Evolutionary conservation across 495 filamentous ascomycete species (phyloP).

Genomic region (Penicillium simplicissimum): DNA sequence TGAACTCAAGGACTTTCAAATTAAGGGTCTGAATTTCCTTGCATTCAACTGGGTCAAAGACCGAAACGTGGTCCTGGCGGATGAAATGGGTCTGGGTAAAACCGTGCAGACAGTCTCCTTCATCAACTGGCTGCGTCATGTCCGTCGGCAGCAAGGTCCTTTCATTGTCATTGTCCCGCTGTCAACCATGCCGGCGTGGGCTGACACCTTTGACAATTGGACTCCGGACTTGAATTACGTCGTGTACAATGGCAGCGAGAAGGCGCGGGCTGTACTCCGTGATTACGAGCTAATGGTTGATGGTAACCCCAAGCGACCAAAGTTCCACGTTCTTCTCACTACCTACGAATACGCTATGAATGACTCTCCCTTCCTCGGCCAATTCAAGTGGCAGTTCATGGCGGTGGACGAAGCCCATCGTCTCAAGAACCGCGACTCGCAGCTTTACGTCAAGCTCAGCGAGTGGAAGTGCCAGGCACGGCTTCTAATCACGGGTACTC

Average conservation of each 20-base stretch:
- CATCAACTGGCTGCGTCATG: conserved; percentile 96
- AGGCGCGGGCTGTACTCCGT: conserved; percentile 75
- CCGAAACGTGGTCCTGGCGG: conserved; percentile 93
- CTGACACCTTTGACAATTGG: conserved; percentile 96
- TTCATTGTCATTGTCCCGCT: conserved; percentile 95
- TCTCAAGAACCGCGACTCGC: conserved; percentile 92
- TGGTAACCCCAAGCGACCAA: conserved; percentile 77
- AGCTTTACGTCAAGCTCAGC: conserved; percentile 80
- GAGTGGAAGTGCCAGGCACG: conserved; percentile 83
- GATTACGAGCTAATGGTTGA: conserved; percentile 86
- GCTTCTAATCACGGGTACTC: conserved; percentile 94
- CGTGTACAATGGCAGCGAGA: conserved; percentile 87
- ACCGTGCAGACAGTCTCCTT: conserved; percentile 97
- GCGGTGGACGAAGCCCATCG: conserved; percentile 96
- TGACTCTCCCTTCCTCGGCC: conserved; percentile 74
- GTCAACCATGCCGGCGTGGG: conserved; percentile 96
- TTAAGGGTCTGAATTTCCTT: conserved; percentile 91
- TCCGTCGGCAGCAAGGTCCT: conserved; percentile 83
- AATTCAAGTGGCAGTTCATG: conserved; percentile 96
- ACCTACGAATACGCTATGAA: conserved; percentile 92
- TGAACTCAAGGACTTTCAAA: conserved; percentile 88
- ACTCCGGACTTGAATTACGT: conserved; percentile 96
- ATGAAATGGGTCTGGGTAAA: conserved; percentile 98
- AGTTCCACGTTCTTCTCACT: conserved; percentile 93
- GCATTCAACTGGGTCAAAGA: conserved; percentile 90